These are phyloP conservation scores for Lactuca saligna DNA, from an alignment of 129 eudicot genomes.

Conservation along the genomic window DNA sequence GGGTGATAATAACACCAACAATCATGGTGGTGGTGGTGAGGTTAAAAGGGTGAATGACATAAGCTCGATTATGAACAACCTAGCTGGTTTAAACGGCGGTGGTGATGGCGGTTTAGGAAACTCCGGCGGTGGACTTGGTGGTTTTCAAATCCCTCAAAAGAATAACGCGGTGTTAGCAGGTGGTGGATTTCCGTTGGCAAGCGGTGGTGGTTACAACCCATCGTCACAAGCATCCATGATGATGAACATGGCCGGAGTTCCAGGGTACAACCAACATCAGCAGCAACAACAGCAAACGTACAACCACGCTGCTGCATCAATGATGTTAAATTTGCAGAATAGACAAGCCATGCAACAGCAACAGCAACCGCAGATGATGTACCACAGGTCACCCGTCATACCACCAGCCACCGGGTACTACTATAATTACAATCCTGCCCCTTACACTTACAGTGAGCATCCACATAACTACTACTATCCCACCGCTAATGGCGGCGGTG, in stretches of 20 bases:
- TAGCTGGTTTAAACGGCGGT: constrained; percentile 44
- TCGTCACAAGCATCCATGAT: constrained; percentile 52
- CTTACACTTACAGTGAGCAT: constrained; percentile 40
- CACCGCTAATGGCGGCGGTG: not conserved
- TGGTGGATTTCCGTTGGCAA: constrained; percentile 33
- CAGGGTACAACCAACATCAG: constrained; percentile 14
- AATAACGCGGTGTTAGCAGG: constrained; percentile 17
- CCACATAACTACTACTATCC: constrained; percentile 25
- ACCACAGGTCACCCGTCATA: constrained; percentile 59
- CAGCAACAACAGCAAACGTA: constrained; percentile 38
- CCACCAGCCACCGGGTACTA: constrained; percentile 70
- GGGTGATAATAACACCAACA: constrained; percentile 13
- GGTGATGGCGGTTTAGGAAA: constrained; percentile 25
- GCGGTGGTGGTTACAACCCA: constrained; percentile 29
- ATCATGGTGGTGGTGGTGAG: constrained; percentile 30
- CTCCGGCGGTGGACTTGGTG: constrained; percentile 26
- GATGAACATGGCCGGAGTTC: constrained; percentile 40
- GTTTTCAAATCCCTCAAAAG: constrained; percentile 35
- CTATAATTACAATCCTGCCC: constrained; percentile 52
- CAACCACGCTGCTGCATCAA: constrained; percentile 47
- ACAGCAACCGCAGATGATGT: constrained; percentile 82
- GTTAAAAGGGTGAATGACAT: constrained; percentile 54
- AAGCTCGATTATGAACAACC: constrained; percentile 47
- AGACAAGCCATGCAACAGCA: constrained; percentile 51
- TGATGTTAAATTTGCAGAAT: constrained; percentile 59